Evolutionary conservation across 345 rosid genomes (phyloP).

Genomic region (Ailanthus altissimus): DNA sequence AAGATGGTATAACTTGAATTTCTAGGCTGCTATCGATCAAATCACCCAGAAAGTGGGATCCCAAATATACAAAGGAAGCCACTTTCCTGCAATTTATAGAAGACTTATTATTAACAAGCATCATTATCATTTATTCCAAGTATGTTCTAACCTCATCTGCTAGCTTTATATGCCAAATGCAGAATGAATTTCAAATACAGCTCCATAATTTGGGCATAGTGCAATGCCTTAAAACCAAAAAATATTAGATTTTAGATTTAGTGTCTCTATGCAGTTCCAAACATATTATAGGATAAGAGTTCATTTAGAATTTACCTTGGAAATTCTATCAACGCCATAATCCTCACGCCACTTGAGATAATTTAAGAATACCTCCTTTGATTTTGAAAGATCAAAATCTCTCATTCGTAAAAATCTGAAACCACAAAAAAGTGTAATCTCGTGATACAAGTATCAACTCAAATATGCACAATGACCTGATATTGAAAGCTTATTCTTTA

Average conservation of each 20-base stretch:
- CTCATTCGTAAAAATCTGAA: slow-evolving; percentile 56
- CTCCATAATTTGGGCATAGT: neutral
- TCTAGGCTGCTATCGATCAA: neutral
- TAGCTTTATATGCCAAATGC: neutral
- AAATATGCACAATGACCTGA: slow-evolving; percentile 7
- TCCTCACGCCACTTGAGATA: slow-evolving; percentile 57
- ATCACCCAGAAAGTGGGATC: neutral
- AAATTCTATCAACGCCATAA: slow-evolving; percentile 45
- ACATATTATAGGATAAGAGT: neutral
- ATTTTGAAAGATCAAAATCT: slow-evolving; percentile 51
- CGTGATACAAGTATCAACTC: neutral
- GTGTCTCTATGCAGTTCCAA: neutral
- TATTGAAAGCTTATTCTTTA: neutral
- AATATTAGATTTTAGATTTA: neutral
- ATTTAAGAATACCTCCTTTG: slow-evolving; percentile 49
- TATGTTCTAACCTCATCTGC: neutral
- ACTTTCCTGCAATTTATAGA: neutral
- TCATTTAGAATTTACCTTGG: slow-evolving; percentile 34
- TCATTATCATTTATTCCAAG: neutral
- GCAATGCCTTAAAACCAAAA: neutral
- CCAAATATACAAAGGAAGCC: neutral
- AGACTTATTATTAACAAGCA: neutral
- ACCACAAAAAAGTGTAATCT: neutral
- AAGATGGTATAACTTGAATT: neutral
- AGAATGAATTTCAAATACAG: neutral